A percentile compares a stretch with the other conserved stretches of the same genome.
phyloP scores from a whole-genome alignment of 2,329 filamentous ascomycete species.

The Claviceps quebecensis region DNA sequence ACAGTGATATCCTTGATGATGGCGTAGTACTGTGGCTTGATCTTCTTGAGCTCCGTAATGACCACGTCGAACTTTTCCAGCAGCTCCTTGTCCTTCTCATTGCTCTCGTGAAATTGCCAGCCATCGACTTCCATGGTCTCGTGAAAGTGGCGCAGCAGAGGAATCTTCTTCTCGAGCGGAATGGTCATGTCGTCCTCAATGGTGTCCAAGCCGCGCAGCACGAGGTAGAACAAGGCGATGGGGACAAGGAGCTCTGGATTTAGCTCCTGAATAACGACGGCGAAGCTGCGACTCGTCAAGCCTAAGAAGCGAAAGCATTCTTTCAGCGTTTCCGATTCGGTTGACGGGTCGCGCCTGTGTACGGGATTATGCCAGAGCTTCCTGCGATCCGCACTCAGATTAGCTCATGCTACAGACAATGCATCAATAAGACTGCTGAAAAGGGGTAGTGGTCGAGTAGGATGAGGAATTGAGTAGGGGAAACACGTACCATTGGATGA shows the following conservation, averaged over 20 bases:
- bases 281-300: conserved; percentile 83
- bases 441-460: background rate
- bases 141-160: conserved; percentile 71
- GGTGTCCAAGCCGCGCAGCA: conserved; percentile 87
- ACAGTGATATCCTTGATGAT: conserved; percentile 88
- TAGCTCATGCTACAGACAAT: background rate
- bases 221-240: conserved; percentile 82
- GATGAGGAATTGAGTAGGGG: conserved; percentile 7
- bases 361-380: conserved; percentile 95
- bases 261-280: conserved; percentile 85
- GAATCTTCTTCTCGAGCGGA: conserved; percentile 66
- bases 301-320: conserved; percentile 80
- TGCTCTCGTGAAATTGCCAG: conserved; percentile 79
- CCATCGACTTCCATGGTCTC: conserved; percentile 66
- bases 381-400: conserved; percentile 33
- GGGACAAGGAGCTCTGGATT: conserved; percentile 88
- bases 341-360: conserved; percentile 62
- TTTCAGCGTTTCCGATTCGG: conserved; percentile 60
- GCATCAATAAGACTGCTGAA: background rate
- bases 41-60: conserved; percentile 70
- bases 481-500: conserved; percentile 66
- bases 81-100: conserved; percentile 89
- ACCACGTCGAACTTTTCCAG: conserved; percentile 86
- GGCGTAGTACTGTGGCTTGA: conserved; percentile 69
- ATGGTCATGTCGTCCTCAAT: conserved; percentile 98